Evolutionary conservation across 805 yeast genomes (phyloP), one percentile per base, ranked within the genome.

Genomic region (Cyberlindnera japonica): DNA sequence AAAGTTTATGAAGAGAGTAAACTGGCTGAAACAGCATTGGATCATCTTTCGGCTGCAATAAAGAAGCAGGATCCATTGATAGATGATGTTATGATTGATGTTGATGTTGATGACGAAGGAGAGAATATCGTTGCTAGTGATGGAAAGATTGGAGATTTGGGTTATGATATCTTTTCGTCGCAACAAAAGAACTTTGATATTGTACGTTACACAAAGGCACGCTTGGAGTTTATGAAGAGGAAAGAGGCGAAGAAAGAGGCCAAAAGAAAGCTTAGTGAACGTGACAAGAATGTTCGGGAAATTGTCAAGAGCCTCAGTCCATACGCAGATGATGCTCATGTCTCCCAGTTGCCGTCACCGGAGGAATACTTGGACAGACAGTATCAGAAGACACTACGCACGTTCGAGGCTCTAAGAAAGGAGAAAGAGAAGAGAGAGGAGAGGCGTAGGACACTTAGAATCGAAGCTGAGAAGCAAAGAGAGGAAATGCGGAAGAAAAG

Each of bases 1-100:
- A 75, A 76, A 51, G 67, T 90, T 37, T 90, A 87, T 3, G 80
- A 79, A 37, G 97, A 91, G 58, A 85, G 95, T 22, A 69, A 85
- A 41, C 65, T 79, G 38, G 93, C 91, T 3, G 96, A 90, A 57
- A 69, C 68, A 37, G 95, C 96, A 0, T 61, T 91, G 35, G 77
- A 83, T 45, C 69, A 75, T 37, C 67, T 85, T 43, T 69, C 74
- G 39, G 29, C 27, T 50, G 18, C 36, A 40, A 26, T 35, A 46
- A 47, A 14, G 33, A 34, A 31, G 8, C 47, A 47, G 31, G 44
- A 48, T 13, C 34, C 3, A 22, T 12, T 16, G 36, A 18, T n/a
- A 18, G 33, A 29, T 18, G 17, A n/a, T 12, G 13, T 15, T 25
- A 15, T 10, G 34, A 19, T 12, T 17, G 34, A 17, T 6, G 37